Evolutionary conservation across 140 eudicot genomes (phyloP).

Genomic region (Senecio squalidus): DNA sequence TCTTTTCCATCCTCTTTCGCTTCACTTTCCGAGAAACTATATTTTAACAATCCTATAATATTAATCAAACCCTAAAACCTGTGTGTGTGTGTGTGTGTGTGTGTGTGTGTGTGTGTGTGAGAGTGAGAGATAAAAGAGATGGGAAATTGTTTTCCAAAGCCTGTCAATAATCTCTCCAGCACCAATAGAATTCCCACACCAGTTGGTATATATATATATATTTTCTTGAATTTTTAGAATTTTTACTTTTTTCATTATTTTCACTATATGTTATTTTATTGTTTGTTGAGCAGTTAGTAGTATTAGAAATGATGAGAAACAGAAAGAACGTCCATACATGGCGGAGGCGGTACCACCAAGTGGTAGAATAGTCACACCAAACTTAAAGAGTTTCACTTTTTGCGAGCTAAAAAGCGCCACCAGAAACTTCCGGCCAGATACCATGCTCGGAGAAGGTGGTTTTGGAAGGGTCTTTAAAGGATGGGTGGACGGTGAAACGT

Average conservation of each 20-base stretch:
- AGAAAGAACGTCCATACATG: constrained; percentile 16
- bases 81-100: background rate
- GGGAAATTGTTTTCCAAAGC: constrained; percentile 73
- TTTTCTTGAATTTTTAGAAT: background rate
- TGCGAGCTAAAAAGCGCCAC: constrained; percentile 64
- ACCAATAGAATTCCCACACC: constrained; percentile 23
- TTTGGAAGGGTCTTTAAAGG: constrained; percentile 82
- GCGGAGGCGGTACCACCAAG: constrained; percentile 24
- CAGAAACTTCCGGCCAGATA: constrained; percentile 69
- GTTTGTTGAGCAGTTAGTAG: background rate
- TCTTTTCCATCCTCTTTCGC: constrained; percentile 30
- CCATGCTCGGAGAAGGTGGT: constrained; percentile 83
- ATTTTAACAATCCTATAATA: background rate
- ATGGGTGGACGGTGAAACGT: constrained; percentile 52
- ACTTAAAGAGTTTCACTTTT: constrained; percentile 42
- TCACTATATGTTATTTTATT: background rate
- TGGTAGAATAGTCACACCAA: constrained; percentile 52
- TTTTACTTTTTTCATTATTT: background rate
- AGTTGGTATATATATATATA: constrained; percentile 7
- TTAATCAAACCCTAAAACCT: background rate
- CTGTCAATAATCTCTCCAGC: constrained; percentile 40
- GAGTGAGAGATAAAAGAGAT: constrained; percentile 25
- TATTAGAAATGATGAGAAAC: constrained; percentile 3
- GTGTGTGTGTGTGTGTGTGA: background rate
- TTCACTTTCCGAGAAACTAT: constrained; percentile 32